These are phyloP conservation scores for Spergularia azorica DNA, from an alignment of 179 eudicot species.

Conservation along the genomic window DNA sequence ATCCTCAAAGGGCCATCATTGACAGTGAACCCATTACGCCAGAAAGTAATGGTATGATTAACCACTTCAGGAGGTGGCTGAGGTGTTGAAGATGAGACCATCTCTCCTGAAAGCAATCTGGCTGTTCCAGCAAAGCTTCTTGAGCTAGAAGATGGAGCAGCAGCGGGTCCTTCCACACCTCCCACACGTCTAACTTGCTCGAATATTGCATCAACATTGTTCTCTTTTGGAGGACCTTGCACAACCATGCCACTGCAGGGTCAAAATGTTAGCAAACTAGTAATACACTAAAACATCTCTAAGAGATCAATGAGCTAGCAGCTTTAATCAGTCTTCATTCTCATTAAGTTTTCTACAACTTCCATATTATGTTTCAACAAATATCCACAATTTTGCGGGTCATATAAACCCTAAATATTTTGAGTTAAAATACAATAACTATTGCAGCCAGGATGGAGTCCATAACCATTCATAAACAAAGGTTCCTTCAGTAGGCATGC, in stretches of 20 bases:
- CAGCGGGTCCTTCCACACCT: slow-evolving; percentile 51
- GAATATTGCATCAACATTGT: slow-evolving; percentile 68
- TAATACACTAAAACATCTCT: neutral
- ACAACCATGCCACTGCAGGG: slow-evolving; percentile 81
- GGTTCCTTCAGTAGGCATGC: no score
- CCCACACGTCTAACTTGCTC: slow-evolving; percentile 66
- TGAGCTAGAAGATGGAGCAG: slow-evolving; percentile 72
- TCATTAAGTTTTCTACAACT: neutral
- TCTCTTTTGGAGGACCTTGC: slow-evolving; percentile 63
- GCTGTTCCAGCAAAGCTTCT: slow-evolving; percentile 79
- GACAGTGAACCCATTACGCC: slow-evolving; percentile 85
- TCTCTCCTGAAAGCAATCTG: slow-evolving; percentile 81
- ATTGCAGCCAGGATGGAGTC: no score
- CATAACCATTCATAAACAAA: no score
- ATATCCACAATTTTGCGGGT: no score
- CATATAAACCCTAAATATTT: no score
- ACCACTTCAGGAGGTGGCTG: slow-evolving; percentile 57
- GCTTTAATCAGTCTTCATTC: neutral
- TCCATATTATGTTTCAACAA: neutral
- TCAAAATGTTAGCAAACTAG: neutral
- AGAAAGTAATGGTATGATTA: slow-evolving; percentile 57
- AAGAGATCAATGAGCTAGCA: neutral
- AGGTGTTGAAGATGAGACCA: slow-evolving; percentile 43
- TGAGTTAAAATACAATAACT: no score
- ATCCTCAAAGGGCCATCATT: slow-evolving; percentile 84